Percentiles rank a stretch among this genome's conserved stretches.
Conservation (phyloP, 805 yeast species). For the Danielia reshetovae region DNA sequence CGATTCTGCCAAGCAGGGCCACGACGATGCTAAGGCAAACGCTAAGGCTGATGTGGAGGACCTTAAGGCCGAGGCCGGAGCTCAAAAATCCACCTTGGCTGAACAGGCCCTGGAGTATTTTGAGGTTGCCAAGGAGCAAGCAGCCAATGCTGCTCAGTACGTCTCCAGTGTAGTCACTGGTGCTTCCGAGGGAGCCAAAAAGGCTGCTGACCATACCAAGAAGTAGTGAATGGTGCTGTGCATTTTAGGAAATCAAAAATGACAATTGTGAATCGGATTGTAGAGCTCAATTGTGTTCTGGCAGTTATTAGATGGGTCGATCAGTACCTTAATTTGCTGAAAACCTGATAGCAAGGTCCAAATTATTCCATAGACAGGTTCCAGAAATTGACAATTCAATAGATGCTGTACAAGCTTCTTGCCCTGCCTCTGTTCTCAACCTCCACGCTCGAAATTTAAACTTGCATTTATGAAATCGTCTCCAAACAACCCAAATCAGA, state of each 20-base stretch:
- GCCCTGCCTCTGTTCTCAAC: too few species aligned
- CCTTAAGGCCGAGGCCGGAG: slow-evolving; percentile 32
- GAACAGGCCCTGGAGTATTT: slow-evolving; percentile 46
- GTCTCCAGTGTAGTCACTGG: slow-evolving; percentile 52
- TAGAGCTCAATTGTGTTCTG: too few species aligned
- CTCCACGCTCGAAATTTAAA: too few species aligned
- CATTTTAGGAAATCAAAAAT: neutral
- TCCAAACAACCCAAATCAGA: too few species aligned
- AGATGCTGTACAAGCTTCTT: too few species aligned
- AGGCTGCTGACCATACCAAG: slow-evolving; percentile 25
- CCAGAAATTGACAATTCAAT: too few species aligned
- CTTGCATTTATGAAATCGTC: too few species aligned
- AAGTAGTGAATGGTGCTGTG: slow-evolving; percentile 15
- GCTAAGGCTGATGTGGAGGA: slow-evolving; percentile 43
- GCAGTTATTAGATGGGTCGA: too few species aligned
- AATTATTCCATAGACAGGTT: too few species aligned
- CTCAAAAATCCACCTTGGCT: slow-evolving; percentile 25
- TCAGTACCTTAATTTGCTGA: too few species aligned
- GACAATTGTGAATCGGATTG: too few species aligned
- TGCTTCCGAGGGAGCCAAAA: slow-evolving; percentile 51
- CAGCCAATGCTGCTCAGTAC: slow-evolving; percentile 54
- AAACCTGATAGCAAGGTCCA: too few species aligned
- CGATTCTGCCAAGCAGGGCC: slow-evolving; percentile 56
- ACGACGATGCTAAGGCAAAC: slow-evolving; percentile 50
- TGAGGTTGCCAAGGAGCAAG: slow-evolving; percentile 53